Evolutionary conservation across 2,329 filamentous ascomycete genomes (phyloP), one percentile per base, ranked within the genome.

Genomic region (Cladobotryum mycophilum): DNA sequence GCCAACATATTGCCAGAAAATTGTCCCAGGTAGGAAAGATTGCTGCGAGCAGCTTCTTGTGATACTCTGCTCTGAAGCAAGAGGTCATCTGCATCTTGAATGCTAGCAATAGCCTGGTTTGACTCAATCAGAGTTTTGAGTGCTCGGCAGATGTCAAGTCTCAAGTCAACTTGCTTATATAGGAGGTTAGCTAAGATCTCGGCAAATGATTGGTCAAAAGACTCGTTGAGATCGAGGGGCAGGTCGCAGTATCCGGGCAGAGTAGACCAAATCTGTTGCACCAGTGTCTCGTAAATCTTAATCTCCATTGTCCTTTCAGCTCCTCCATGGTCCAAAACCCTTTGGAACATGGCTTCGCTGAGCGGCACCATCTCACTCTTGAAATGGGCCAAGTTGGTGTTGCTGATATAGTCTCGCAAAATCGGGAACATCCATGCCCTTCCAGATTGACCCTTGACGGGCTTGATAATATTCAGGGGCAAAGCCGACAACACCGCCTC

Each of bases 211-310:
- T 95, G 89, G 62, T 97, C 89, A 60, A 99, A 95, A 1, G 88
- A 77, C 55, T 84, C 75, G 5, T 69, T 71, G 40, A 92, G 64
- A 63, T 99, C 93, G 35, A 96, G 70, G 1, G 93, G 92, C 48
- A 96, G 74, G 65, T 96, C 89, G 67, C 93, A 97, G 72, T 96
- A 99, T 1, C 93, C 93, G 0, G 93, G 92, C 14, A 99, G 78
- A 47, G 88, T 85, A 1, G 89, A 89, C 93, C 93, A 99, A 40
- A 92, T 91, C 65, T 99, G 93, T 59, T 95, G 87, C 8, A 99
- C 89, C 4, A 99, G 76, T 0, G 93, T 97, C 71, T 99, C 92
- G 65, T 93, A 99, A 53, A 99, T 95, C 76, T 99, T 99, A 64
- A 93, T 81, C 67, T 97, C 90, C 79, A 96, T 91, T 0, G 89